Percentiles rank a stretch among this genome's conserved stretches.
Evolutionary conservation across 2,329 filamentous ascomycete genomes (phyloP).

Genomic region (Claviceps spartinae): DNA sequence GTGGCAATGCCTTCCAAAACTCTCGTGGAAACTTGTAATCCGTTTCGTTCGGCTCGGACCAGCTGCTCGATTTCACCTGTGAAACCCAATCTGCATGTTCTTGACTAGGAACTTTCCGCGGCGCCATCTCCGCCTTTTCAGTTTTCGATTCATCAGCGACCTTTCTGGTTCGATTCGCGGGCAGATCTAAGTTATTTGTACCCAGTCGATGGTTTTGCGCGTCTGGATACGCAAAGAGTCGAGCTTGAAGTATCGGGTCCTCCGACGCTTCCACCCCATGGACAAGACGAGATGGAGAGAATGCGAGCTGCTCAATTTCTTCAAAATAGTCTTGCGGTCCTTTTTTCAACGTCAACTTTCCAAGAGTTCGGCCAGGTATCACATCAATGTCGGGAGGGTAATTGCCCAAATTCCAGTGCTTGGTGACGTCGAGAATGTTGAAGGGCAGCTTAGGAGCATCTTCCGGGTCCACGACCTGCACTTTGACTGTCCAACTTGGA

Average conservation of each 20-base stretch:
- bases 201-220: constrained; percentile 46
- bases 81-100: not conserved
- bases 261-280: constrained; percentile 49
- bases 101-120: not conserved
- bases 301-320: constrained; percentile 56
- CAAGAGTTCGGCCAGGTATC: constrained; percentile 47
- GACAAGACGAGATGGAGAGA: constrained; percentile 50
- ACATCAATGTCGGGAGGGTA: not conserved
- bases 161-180: not conserved
- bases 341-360: constrained; percentile 49
- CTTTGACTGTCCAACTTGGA: constrained; percentile 49
- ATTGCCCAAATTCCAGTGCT: constrained; percentile 52
- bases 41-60: not conserved
- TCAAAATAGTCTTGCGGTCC: constrained; percentile 56
- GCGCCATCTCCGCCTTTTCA: not conserved
- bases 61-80: not conserved
- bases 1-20: not conserved
- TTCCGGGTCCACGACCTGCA: constrained; percentile 49
- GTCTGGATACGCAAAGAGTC: constrained; percentile 48
- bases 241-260: constrained; percentile 48
- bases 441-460: constrained; percentile 46
- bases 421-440: constrained; percentile 57
- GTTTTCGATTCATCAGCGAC: not conserved
- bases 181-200: not conserved
- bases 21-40: not conserved